Conservation (phyloP, 1,284 basidiomycete species). For the Peniophora sp. region DNA sequence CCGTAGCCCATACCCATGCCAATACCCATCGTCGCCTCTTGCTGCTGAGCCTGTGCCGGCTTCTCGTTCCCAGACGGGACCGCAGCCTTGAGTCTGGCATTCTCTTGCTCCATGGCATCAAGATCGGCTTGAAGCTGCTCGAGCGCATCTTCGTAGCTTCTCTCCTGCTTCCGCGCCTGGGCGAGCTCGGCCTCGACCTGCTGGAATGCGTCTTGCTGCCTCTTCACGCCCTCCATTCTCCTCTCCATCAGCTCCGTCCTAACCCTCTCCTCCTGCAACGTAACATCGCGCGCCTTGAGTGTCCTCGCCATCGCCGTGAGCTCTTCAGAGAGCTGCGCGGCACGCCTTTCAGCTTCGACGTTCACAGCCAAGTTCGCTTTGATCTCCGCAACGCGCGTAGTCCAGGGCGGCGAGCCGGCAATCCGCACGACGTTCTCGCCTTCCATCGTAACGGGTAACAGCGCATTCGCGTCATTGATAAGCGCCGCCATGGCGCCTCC, state of each 20-base stretch:
- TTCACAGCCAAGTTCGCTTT: conserved; percentile 80
- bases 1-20: conserved; percentile 17
- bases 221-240: conserved; percentile 84
- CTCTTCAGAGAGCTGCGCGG: conserved; percentile 81
- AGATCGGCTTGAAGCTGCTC: conserved; percentile 88
- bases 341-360: conserved; percentile 85
- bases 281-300: conserved; percentile 82
- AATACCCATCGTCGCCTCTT: conserved; percentile 4
- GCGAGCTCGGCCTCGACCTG: conserved; percentile 77
- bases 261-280: conserved; percentile 80
- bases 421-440: conserved; percentile 74
- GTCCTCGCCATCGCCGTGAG: conserved; percentile 80
- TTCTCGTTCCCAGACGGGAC: conserved; percentile 7
- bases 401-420: conserved; percentile 79
- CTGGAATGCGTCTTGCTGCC: conserved; percentile 76
- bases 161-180: conserved; percentile 81
- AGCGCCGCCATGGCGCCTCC: conserved; percentile 63
- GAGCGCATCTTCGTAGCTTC: conserved; percentile 87
- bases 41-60: background rate
- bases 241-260: conserved; percentile 95
- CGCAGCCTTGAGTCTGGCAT: conserved; percentile 69
- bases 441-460: conserved; percentile 68
- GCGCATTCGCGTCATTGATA: conserved; percentile 58
- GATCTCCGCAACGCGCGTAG: conserved; percentile 80
- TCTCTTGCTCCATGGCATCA: conserved; percentile 82